Percentiles rank a stretch among this genome's conserved stretches.
Conservation (phyloP, 2,329 filamentous ascomycete genomes). For the Cercospora janseana region DNA sequence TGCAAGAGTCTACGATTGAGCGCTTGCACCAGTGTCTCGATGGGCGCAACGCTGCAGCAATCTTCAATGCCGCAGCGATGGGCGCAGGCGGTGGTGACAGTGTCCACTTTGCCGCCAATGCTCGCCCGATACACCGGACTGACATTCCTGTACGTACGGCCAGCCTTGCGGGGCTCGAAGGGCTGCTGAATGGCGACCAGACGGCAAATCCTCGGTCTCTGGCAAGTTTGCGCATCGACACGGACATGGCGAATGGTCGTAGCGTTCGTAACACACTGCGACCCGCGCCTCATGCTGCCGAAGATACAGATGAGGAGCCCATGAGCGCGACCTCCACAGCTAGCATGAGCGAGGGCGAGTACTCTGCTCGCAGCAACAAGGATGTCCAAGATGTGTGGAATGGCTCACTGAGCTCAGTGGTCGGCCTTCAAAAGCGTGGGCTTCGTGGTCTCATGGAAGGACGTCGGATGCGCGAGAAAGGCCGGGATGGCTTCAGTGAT, state of each 20-base stretch:
- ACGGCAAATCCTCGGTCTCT: slow-evolving; percentile 26
- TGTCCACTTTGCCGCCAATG: slow-evolving; percentile 59
- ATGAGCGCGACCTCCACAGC: slow-evolving; percentile 37
- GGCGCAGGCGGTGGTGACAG: slow-evolving; percentile 88
- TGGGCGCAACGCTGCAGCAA: slow-evolving; percentile 88
- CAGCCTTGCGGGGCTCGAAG: slow-evolving; percentile 49
- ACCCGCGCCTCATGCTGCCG: slow-evolving; percentile 35
- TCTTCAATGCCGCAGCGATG: slow-evolving; percentile 98
- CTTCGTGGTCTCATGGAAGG: slow-evolving; percentile 93
- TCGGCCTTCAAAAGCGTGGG: slow-evolving; percentile 91
- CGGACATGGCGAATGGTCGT: slow-evolving; percentile 46
- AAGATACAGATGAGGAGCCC: slow-evolving; percentile 40
- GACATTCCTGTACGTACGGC: slow-evolving; percentile 48
- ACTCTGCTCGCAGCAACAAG: slow-evolving; percentile 41
- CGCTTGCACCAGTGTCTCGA: slow-evolving; percentile 85
- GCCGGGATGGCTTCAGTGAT: slow-evolving; percentile 39
- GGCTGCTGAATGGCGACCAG: slow-evolving; percentile 43
- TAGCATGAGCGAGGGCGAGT: slow-evolving; percentile 38
- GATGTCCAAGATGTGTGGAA: slow-evolving; percentile 68
- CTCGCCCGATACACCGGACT: slow-evolving; percentile 35
- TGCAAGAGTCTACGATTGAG: slow-evolving; percentile 90
- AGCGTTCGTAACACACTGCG: slow-evolving; percentile 38
- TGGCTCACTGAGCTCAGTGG: slow-evolving; percentile 80
- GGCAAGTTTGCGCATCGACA: slow-evolving; percentile 51
- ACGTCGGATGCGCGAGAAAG: slow-evolving; percentile 74